Evolutionary conservation across 164 flowering plant genomes (phyloP).

Genomic region (Vitis riparia): DNA sequence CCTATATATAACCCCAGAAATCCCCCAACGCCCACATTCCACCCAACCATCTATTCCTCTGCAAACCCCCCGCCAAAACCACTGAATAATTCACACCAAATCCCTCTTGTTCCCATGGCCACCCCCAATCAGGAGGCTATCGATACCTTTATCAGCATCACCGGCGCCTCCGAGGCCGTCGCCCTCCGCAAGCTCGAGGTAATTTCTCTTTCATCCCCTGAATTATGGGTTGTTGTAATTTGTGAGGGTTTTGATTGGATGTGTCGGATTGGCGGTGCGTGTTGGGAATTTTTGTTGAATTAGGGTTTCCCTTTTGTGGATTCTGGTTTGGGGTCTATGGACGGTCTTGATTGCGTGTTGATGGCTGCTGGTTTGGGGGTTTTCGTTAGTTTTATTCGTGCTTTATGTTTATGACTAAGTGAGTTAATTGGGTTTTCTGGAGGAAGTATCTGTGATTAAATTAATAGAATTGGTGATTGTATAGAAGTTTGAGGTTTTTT

Average conservation of each 20-base stretch:
- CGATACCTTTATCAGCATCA: slow-evolving; percentile 81
- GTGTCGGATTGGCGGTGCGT: neutral
- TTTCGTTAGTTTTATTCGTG: too few species aligned
- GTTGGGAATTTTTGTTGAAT: neutral
- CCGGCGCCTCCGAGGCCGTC: slow-evolving; percentile 66
- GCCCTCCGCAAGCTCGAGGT: slow-evolving; percentile 75
- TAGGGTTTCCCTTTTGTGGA: slow-evolving; percentile 16
- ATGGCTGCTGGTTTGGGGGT: neutral
- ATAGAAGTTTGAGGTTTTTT: too few species aligned
- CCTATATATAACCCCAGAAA: too few species aligned
- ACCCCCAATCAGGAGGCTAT: slow-evolving; percentile 68
- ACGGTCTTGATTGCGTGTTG: neutral
- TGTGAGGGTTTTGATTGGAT: neutral
- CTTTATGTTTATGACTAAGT: too few species aligned
- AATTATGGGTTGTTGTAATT: neutral
- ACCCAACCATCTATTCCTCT: neutral
- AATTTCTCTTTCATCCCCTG: neutral
- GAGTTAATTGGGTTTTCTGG: too few species aligned
- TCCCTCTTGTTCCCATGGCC: slow-evolving; percentile 48
- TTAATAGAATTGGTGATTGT: too few species aligned
- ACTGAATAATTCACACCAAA: neutral
- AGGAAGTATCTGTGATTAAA: too few species aligned
- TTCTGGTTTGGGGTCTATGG: neutral
- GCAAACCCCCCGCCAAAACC: neutral
- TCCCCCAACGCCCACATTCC: neutral